Percentiles rank a stretch among this genome's conserved stretches.
Conservation (phyloP, 129 eudicot species). For the Flaveria robusta region DNA sequence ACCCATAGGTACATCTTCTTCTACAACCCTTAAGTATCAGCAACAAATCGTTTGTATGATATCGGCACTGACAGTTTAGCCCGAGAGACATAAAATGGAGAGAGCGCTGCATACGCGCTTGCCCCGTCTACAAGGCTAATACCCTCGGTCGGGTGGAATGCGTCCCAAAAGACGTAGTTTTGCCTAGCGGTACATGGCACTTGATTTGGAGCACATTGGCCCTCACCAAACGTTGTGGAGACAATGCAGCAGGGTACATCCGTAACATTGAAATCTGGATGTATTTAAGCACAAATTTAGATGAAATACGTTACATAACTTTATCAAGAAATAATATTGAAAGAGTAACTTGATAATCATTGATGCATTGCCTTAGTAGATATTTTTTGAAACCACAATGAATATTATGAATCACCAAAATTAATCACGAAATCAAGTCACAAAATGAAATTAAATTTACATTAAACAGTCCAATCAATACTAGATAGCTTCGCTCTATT, state of each 20-base stretch:
- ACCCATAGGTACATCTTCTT: background rate
- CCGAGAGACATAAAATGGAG: constrained; percentile 22
- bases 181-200: constrained; percentile 33
- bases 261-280: constrained; percentile 31
- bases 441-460: no score
- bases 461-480: no score
- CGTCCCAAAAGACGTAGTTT: constrained; percentile 44
- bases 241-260: constrained; percentile 39
- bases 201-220: constrained; percentile 38
- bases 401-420: no score
- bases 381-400: no score
- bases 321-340: background rate
- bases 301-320: background rate
- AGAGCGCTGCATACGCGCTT: constrained; percentile 4
- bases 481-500: no score
- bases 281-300: background rate
- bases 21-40: background rate
- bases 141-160: constrained; percentile 42
- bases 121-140: constrained; percentile 21
- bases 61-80: background rate
- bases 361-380: background rate
- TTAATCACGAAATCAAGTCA: no score
- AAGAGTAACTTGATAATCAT: background rate
- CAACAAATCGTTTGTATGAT: background rate
- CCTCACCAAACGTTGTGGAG: constrained; percentile 29